Conservation (phyloP, 257 asterid genomes). For the Perilla frutescens region DNA sequence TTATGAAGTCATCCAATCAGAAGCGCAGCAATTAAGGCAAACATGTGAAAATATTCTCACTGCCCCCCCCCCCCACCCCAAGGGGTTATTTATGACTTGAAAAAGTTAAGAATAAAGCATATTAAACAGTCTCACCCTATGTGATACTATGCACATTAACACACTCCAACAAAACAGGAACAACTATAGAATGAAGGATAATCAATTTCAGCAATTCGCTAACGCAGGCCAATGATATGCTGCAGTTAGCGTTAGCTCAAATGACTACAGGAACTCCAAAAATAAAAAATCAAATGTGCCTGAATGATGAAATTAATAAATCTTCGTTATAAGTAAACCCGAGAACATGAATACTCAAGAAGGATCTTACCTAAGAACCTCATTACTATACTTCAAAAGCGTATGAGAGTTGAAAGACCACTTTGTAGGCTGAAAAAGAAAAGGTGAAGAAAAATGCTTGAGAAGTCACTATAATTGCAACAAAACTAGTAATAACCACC, state of each 20-base stretch:
- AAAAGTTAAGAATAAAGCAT: too few species aligned
- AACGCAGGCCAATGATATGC: background rate
- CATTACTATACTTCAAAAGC: conserved; percentile 76
- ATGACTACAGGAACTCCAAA: conserved; percentile 21
- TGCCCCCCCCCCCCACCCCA: background rate
- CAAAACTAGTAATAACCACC: conserved; percentile 7
- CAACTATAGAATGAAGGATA: too few species aligned
- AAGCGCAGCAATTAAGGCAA: conserved; percentile 15
- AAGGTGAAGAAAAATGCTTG: conserved; percentile 21
- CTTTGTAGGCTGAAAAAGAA: conserved; percentile 75
- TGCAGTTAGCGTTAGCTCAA: background rate
- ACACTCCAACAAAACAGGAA: too few species aligned
- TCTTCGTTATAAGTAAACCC: conserved; percentile 12
- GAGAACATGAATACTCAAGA: conserved; percentile 11
- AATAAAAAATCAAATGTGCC: background rate
- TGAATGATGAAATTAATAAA: conserved; percentile 7
- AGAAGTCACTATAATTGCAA: conserved; percentile 11
- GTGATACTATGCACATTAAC: too few species aligned
- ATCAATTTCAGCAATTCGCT: too few species aligned
- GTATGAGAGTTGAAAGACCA: conserved; percentile 94
- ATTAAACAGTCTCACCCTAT: too few species aligned
- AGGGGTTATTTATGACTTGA: too few species aligned
- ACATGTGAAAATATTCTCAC: conserved; percentile 13
- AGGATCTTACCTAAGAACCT: conserved; percentile 74
- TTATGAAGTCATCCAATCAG: conserved; percentile 20